A percentile compares a stretch with the other conserved stretches of the same genome.
Conservation (phyloP, 108 stramenopile genomes). For the Nannochloropsis salina region DNA sequence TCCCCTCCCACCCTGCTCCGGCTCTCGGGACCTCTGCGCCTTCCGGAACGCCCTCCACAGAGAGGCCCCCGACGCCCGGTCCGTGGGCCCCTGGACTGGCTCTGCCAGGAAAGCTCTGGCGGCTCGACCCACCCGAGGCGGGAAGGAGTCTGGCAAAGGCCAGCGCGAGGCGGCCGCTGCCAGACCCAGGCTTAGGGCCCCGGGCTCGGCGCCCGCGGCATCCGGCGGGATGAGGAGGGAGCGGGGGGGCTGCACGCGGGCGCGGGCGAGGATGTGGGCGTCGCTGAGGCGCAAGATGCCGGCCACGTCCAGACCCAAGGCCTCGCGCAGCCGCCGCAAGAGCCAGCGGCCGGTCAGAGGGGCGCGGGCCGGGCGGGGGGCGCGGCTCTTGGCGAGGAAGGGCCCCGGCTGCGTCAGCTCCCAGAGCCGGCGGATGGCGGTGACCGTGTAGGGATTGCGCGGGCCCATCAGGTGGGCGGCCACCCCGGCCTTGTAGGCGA, state of each 20-base stretch:
- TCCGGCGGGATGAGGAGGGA: not conserved
- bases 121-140: no score
- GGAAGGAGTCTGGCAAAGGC: not conserved
- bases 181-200: not conserved
- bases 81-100: no score
- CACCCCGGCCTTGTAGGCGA: not conserved
- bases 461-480: not conserved
- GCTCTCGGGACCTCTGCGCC: no score
- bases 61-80: no score
- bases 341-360: conserved; percentile 15
- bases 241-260: not conserved
- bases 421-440: not conserved
- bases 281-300: not conserved
- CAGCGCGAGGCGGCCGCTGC: not conserved
- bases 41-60: no score
- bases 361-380: not conserved
- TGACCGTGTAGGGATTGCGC: not conserved
- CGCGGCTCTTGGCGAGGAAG: not conserved
- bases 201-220: not conserved
- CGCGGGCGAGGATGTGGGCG: not conserved
- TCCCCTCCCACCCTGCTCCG: no score
- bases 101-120: no score
- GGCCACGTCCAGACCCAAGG: not conserved
- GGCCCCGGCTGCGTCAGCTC: not conserved
- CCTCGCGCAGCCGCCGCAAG: not conserved